Evolutionary conservation across 768 basidiomycete species (phyloP).

Genomic region (Leucosporidium yakuticum): DNA sequence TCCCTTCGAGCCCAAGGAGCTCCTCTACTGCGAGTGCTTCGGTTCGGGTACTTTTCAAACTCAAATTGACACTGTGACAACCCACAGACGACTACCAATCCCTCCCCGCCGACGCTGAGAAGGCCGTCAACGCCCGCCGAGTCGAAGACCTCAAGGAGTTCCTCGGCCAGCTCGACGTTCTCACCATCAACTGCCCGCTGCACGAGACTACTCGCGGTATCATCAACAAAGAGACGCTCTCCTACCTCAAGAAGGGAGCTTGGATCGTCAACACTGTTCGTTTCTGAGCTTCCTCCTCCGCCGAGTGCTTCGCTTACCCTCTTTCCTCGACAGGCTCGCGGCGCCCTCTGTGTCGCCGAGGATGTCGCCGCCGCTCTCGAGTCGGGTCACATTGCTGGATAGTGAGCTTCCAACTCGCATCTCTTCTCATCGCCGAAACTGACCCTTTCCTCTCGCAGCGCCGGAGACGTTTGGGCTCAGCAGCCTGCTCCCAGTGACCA

Average conservation of each 20-base stretch:
- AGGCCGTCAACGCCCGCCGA: constrained; percentile 63
- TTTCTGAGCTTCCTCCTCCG: background rate
- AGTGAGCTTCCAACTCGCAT: constrained; percentile 18
- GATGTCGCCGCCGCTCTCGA: constrained; percentile 69
- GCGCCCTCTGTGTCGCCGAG: constrained; percentile 80
- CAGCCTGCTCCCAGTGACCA: constrained; percentile 84
- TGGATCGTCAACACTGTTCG: constrained; percentile 70
- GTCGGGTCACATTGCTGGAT: constrained; percentile 66
- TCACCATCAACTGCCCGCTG: constrained; percentile 82
- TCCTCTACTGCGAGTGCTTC: constrained; percentile 71
- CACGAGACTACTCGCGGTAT: constrained; percentile 71
- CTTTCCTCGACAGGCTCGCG: constrained; percentile 54
- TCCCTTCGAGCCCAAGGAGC: constrained; percentile 82
- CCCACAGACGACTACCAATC: constrained; percentile 27
- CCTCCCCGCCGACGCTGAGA: constrained; percentile 53
- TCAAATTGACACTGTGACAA: background rate
- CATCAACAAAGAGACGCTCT: constrained; percentile 59
- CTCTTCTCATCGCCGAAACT: background rate
- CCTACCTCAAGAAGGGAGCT: constrained; percentile 84
- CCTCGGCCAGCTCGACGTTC: constrained; percentile 43
- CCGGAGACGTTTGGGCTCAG: constrained; percentile 69
- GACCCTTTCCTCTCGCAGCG: constrained; percentile 22
- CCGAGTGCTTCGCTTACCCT: background rate
- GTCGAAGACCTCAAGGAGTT: constrained; percentile 74
- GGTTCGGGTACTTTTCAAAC: constrained; percentile 3